A percentile compares a stretch with the other conserved stretches of the same genome.
Evolutionary conservation across 2,329 filamentous ascomycete genomes (phyloP).

Genomic region (Volutella citrinella): DNA sequence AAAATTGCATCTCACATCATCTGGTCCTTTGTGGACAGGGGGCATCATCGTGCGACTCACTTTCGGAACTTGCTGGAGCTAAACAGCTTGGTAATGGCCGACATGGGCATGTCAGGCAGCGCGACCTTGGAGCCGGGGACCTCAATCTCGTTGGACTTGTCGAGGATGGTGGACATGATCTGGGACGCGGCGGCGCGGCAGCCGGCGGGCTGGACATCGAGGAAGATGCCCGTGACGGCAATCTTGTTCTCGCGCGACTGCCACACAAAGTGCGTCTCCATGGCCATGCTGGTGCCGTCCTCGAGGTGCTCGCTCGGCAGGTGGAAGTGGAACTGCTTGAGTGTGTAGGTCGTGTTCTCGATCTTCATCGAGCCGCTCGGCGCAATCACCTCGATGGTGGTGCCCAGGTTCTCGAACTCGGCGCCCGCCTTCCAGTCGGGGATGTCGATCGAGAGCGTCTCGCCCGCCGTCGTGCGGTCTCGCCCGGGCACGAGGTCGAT

Average conservation of each 20-base stretch:
- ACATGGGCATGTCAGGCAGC: slow-evolving; percentile 41
- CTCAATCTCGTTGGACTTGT: slow-evolving; percentile 33
- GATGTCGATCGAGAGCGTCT: slow-evolving; percentile 33
- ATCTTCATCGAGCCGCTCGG: slow-evolving; percentile 45
- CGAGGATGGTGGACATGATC: slow-evolving; percentile 36
- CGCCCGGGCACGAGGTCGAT: slow-evolving; percentile 44
- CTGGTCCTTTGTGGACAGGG: no score
- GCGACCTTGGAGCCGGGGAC: slow-evolving; percentile 37
- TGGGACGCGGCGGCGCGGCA: slow-evolving; percentile 7
- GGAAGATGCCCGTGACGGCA: slow-evolving; percentile 27
- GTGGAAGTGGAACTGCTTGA: slow-evolving; percentile 60
- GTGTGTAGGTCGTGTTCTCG: slow-evolving; percentile 36
- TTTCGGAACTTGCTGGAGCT: slow-evolving; percentile 27
- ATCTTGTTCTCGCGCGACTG: slow-evolving; percentile 15
- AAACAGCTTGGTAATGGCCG: slow-evolving; percentile 28
- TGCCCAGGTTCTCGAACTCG: slow-evolving; percentile 50
- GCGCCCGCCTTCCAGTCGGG: slow-evolving; percentile 33
- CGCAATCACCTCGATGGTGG: slow-evolving; percentile 46
- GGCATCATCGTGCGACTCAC: slow-evolving; percentile 15
- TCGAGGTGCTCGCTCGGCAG: slow-evolving; percentile 58
- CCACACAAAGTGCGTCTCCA: slow-evolving; percentile 32
- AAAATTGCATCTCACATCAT: no score
- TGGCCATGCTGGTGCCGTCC: slow-evolving; percentile 29
- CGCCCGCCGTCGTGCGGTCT: slow-evolving; percentile 29
- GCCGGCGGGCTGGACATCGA: slow-evolving; percentile 16